Evolutionary conservation across 768 basidiomycete genomes (phyloP).

Genomic region (Polyporus arcularius): DNA sequence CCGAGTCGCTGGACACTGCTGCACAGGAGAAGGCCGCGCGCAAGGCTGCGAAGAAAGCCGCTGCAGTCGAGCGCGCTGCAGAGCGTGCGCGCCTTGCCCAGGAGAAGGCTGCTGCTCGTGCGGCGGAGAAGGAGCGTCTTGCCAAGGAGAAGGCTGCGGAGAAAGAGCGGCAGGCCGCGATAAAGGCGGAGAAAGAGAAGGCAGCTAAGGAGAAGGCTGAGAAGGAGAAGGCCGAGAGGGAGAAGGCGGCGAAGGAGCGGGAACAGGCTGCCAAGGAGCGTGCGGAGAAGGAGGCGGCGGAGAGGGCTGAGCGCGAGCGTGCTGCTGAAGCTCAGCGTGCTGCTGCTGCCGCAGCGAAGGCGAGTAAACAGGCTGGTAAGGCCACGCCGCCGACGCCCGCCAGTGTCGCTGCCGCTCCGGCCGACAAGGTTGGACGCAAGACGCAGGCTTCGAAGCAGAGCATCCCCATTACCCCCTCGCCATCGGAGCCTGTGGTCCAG

Average conservation of each 20-base stretch:
- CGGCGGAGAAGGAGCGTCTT: slow-evolving; percentile 54
- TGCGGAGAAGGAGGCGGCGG: slow-evolving; percentile 30
- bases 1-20: slow-evolving; percentile 25
- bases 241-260: slow-evolving; percentile 38
- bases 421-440: slow-evolving; percentile 18
- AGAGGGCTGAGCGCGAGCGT: slow-evolving; percentile 33
- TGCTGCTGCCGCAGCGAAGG: slow-evolving; percentile 32
- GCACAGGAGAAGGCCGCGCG: slow-evolving; percentile 57
- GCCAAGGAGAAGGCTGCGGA: slow-evolving; percentile 56
- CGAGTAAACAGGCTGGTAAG: slow-evolving; percentile 21
- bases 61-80: slow-evolving; percentile 59
- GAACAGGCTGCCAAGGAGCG: slow-evolving; percentile 37
- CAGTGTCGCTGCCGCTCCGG: slow-evolving; percentile 5
- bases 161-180: slow-evolving; percentile 46
- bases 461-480: slow-evolving; percentile 12
- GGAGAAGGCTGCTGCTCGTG: slow-evolving; percentile 57
- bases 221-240: slow-evolving; percentile 40
- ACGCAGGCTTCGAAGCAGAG: slow-evolving; percentile 28
- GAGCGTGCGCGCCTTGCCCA: slow-evolving; percentile 59
- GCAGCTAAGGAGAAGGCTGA: slow-evolving; percentile 37
- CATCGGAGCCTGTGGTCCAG: slow-evolving; percentile 45
- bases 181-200: slow-evolving; percentile 42
- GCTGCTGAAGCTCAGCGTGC: slow-evolving; percentile 27
- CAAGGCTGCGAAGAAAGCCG: slow-evolving; percentile 66
- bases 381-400: slow-evolving; percentile 20